Evolutionary conservation across 345 rosid species (phyloP).

Genomic region (Hypericum perforatum): DNA sequence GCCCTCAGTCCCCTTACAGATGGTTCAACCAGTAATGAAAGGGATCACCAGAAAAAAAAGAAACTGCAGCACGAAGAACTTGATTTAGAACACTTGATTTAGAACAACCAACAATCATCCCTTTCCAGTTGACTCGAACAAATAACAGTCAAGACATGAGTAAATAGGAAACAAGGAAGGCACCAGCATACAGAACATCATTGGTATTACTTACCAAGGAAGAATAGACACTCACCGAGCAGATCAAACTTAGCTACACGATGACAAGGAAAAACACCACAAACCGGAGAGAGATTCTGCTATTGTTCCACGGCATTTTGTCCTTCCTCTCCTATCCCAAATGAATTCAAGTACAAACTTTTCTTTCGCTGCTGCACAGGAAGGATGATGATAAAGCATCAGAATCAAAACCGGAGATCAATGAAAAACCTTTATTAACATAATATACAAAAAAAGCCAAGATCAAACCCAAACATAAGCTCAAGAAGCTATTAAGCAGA

Average conservation of each 20-base stretch:
- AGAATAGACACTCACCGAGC: constrained; percentile 21
- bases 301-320: constrained; percentile 78
- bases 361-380: constrained; percentile 26
- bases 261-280: constrained; percentile 70
- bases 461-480: no score
- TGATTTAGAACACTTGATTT: no score
- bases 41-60: constrained; percentile 13
- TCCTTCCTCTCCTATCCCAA: constrained; percentile 18
- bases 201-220: not conserved
- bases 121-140: no score
- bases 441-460: no score
- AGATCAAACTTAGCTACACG: constrained; percentile 41
- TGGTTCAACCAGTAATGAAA: constrained; percentile 11
- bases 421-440: not conserved
- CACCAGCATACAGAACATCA: not conserved
- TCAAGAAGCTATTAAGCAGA: no score
- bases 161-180: not conserved
- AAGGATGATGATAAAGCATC: not conserved
- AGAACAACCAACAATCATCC: no score
- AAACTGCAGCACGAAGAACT: constrained; percentile 24
- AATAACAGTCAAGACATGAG: not conserved
- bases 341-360: not conserved
- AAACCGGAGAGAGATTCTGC: constrained; percentile 54
- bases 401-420: constrained; percentile 4
- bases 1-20: constrained; percentile 31